Conservation (phyloP, 768 basidiomycete species). For the Mrakia blollopis region DNA sequence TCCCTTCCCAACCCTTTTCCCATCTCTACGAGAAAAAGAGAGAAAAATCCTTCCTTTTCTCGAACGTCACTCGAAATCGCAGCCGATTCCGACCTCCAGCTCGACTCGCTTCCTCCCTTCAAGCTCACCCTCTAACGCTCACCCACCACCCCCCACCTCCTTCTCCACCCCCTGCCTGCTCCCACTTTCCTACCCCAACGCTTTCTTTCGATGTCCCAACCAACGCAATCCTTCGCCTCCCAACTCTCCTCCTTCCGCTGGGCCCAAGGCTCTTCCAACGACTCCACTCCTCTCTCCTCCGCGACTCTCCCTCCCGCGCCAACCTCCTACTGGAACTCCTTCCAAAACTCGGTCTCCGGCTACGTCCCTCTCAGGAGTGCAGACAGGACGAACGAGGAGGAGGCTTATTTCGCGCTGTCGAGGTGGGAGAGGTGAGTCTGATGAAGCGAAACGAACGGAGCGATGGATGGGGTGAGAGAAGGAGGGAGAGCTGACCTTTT, state of each 20-base stretch:
- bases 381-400: slow-evolving; percentile 86
- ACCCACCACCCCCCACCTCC: not conserved
- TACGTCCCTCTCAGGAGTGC: slow-evolving; percentile 81
- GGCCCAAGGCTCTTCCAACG: slow-evolving; percentile 43
- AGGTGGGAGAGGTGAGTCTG: slow-evolving; percentile 71
- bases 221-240: slow-evolving; percentile 41
- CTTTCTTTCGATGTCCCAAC: too few relatives aligned
- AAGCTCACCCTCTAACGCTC: not conserved
- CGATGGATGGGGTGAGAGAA: not conserved
- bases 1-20: too few relatives aligned
- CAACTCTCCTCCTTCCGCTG: slow-evolving; percentile 45
- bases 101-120: not conserved
- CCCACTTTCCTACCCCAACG: not conserved
- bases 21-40: too few relatives aligned
- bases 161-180: not conserved
- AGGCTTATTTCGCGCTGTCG: slow-evolving; percentile 80
- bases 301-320: slow-evolving; percentile 37
- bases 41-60: too few relatives aligned
- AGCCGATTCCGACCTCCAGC: not conserved
- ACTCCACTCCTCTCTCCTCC: slow-evolving; percentile 41
- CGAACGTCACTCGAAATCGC: not conserved
- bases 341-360: slow-evolving; percentile 65
- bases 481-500: not conserved
- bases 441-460: not conserved
- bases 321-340: slow-evolving; percentile 81